These are phyloP conservation scores for Lippia alba DNA, from an alignment of 305 asterid species.

Conservation along the genomic window DNA sequence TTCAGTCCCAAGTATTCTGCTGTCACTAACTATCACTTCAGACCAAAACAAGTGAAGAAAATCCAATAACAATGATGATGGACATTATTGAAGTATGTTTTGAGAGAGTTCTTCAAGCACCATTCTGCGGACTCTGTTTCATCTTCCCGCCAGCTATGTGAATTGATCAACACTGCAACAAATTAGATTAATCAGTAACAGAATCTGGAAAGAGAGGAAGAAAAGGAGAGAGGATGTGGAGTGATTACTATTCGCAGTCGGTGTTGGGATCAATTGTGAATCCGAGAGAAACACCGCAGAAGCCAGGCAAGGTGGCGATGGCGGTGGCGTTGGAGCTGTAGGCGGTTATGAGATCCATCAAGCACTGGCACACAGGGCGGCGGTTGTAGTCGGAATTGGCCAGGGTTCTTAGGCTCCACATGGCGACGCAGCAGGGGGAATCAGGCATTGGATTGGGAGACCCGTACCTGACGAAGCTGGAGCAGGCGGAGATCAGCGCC, in stretches of 20 bases:
- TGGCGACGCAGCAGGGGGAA: conserved; percentile 86
- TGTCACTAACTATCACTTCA: too few relatives aligned
- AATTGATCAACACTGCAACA: conserved; percentile 48
- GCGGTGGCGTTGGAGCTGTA: conserved; percentile 76
- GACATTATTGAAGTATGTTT: background rate
- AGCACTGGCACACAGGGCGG: conserved; percentile 66
- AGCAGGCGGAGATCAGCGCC: conserved; percentile 70
- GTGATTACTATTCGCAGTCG: conserved; percentile 75
- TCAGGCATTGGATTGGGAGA: conserved; percentile 75
- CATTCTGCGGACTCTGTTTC: conserved; percentile 1
- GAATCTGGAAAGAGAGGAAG: background rate
- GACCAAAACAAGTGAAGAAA: too few relatives aligned
- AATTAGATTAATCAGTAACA: background rate
- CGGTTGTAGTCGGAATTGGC: conserved; percentile 54
- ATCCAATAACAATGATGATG: too few relatives aligned
- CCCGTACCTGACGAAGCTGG: conserved; percentile 66
- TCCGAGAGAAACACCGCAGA: conserved; percentile 87
- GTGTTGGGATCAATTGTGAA: conserved; percentile 81
- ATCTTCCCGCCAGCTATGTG: conserved; percentile 35
- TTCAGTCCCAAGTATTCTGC: too few relatives aligned
- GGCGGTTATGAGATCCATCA: conserved; percentile 61
- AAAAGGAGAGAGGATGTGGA: background rate
- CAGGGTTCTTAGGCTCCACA: conserved; percentile 54
- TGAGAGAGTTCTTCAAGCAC: background rate
- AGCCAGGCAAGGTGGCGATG: conserved; percentile 84